Conservation (phyloP, 1,139 yeast species). For the Wickerhamomyces sp. region DNA sequence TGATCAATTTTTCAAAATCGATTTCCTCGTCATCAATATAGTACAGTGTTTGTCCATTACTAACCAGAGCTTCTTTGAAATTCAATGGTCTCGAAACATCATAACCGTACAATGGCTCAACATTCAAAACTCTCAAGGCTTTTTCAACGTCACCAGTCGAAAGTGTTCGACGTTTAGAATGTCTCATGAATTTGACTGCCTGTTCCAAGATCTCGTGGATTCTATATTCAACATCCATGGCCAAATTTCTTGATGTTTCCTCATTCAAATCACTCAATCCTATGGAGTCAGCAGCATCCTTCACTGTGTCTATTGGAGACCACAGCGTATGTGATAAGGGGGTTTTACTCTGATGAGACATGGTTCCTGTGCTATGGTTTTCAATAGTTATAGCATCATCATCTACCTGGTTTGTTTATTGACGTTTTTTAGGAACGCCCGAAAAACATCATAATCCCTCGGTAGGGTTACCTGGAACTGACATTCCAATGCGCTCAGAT, state of each 20-base stretch:
- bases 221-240: constrained; percentile 98
- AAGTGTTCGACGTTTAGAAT: constrained; percentile 77
- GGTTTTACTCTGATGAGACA: constrained; percentile 12
- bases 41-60: constrained; percentile 92
- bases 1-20: constrained; percentile 89
- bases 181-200: constrained; percentile 94
- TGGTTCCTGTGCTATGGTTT: background rate
- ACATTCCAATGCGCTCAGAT: too few relatives aligned
- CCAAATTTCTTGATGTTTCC: constrained; percentile 89
- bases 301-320: constrained; percentile 97
- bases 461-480: too few relatives aligned
- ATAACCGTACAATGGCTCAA: constrained; percentile 83
- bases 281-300: constrained; percentile 90
- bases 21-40: constrained; percentile 87
- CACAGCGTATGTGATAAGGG: constrained; percentile 78
- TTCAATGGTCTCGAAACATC: constrained; percentile 51
- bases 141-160: constrained; percentile 79
- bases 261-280: constrained; percentile 79
- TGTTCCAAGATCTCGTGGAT: constrained; percentile 94
- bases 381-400: background rate
- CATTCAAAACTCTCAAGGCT: constrained; percentile 79
- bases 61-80: constrained; percentile 80
- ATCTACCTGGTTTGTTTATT: background rate
- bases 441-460: background rate
- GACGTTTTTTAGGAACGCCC: background rate